phyloP scores from a whole-genome alignment of 2,329 filamentous ascomycete genomes.

The Volutella citrinella region DNA sequence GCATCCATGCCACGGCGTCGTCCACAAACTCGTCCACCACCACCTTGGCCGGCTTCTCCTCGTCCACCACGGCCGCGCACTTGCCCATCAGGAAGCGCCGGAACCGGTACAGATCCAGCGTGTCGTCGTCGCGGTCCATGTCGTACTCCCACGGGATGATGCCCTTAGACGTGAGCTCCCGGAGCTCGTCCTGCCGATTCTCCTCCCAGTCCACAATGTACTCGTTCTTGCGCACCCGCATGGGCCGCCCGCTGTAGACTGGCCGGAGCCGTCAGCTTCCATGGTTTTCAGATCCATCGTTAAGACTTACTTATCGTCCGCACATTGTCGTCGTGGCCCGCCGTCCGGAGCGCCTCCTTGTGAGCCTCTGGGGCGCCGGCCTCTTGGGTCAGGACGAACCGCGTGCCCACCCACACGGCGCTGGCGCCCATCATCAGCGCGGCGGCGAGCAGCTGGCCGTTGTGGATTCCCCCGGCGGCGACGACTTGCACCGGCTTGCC shows the following conservation, averaged over 20 bases:
- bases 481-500: slow-evolving; percentile 86
- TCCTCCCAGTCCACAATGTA: slow-evolving; percentile 97
- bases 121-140: slow-evolving; percentile 78
- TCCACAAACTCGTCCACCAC: slow-evolving; percentile 93
- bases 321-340: slow-evolving; percentile 92
- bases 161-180: slow-evolving; percentile 84
- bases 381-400: slow-evolving; percentile 92
- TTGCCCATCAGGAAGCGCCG: slow-evolving; percentile 95
- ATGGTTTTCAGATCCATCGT: too few species aligned
- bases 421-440: slow-evolving; percentile 88
- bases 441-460: slow-evolving; percentile 85
- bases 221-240: slow-evolving; percentile 88
- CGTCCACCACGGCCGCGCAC: slow-evolving; percentile 88
- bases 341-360: slow-evolving; percentile 91
- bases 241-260: slow-evolving; percentile 95
- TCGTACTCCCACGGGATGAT: slow-evolving; percentile 92
- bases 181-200: slow-evolving; percentile 86
- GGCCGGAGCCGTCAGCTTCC: too few species aligned
- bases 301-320: slow-evolving; percentile 96
- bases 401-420: slow-evolving; percentile 94
- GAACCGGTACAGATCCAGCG: slow-evolving; percentile 89
- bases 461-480: slow-evolving; percentile 91
- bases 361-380: slow-evolving; percentile 90
- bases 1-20: slow-evolving; percentile 71
- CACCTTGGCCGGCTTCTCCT: slow-evolving; percentile 85